Evolutionary conservation across 148 eudicot species (phyloP), one percentile per base, ranked within the genome.

Genomic region (Chenopodium suecicum): DNA sequence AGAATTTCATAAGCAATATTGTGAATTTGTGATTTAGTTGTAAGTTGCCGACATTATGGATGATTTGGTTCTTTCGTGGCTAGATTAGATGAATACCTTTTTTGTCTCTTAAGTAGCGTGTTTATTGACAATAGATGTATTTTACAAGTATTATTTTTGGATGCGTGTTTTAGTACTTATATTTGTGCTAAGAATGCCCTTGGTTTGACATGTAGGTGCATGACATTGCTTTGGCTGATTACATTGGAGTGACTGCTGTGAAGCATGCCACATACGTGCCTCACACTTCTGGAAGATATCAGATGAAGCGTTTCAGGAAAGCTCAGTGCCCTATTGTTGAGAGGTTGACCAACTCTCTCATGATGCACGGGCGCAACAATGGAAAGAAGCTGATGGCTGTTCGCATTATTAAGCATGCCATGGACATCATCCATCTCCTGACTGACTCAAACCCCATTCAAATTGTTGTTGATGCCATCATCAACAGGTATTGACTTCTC

Each of bases 351-450:
- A 85, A 85, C 78, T 78, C 87, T 23, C 56, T 85, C 17, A 85
- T 85, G 87, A 85, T 85, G 87, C 87, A 85, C 50, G 87, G 87
- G 0, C 84, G 84, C 31, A 85, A 85, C 82, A 85, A 85, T 22
- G 87, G 87, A 1, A 85, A 85, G 20, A 85, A 85, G 84, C 23
- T 85, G 44, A 81, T 85, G 87, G 87, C 87, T 78, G 84, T 81
- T 67, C 78, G 87, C 7, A 85, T 85, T 67, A 56, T 85, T 1
- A 85, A 85, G 82, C 87, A 85, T 48, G 82, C 87, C 47, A 85
- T 85, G 87, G 87, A 85, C 16, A 85, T 85, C 34, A 85, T 85
- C 58, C 71, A 77, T 25, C 87, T 85, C 67, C 74, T 85, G 87
- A 81, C 87, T 31, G 87, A 85, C 14, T 46, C 10, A 7, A 85